Evolutionary conservation across 23 red algal genomes (phyloP), one percentile per base, ranked within the genome.

Genomic region (Gracilaria caudata): DNA sequence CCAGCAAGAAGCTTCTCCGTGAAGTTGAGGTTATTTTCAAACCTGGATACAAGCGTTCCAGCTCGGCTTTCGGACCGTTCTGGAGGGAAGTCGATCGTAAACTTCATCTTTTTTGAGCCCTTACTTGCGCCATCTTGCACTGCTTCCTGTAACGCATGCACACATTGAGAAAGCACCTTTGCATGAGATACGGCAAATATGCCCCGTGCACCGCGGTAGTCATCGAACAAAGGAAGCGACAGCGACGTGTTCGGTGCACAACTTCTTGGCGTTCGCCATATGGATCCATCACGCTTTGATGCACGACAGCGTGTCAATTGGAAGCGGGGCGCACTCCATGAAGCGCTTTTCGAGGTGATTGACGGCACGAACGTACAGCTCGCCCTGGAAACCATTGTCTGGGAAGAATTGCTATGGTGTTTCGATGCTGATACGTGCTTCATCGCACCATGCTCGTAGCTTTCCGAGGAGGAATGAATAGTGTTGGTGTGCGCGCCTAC

Each of bases 41-140:
- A 93, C 24, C 90, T 81, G 12, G 80, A 80, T n/a, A 93, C 90
- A 38, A 93, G 82, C 45, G 90, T 93, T 73, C 90, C 90, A 25
- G 90, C 73, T 17, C 81, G 9, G 12, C 39, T 73, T 54, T 93
- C 90, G 19, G 90, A 84, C 36, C 56, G 57, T 43, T 86, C 82
- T 19, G 90, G 90, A 1, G 90, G 90, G 30, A 93, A 78, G 71
- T 93, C 90, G 13, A 93, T 40, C 23, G 90, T 86, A 3, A 93
- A 81, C 12, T 55, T 40, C 21, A 70, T 12, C 21, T 35, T 16
- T 4, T 54, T 41, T 10, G 26, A 17, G 37, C 40, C 24, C 0
- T 24, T 10, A 17, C 35, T 36, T 16, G 66, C 26, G 21, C 34
- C 63, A 17, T 60, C 17, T 29, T 33, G 26, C 32, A 25, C 56